phyloP scores from a whole-genome alignment of 176 grass and related monocot species.

The Carex parvula region DNA sequence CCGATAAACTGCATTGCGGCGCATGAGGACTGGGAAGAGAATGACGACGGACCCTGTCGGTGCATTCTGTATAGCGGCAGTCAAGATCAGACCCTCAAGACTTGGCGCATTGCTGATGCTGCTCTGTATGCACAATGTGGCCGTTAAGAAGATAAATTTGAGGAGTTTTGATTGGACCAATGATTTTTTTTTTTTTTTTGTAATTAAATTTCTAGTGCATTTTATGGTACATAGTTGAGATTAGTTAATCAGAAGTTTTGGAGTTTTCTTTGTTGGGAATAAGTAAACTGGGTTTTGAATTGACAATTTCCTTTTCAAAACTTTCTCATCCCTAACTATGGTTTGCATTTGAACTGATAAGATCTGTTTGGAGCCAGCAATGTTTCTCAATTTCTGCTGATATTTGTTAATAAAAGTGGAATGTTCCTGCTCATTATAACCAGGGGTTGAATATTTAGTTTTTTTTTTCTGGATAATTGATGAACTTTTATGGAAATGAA shows the following conservation, averaged over 20 bases:
- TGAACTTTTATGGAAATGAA: neutral
- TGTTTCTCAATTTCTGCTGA: neutral
- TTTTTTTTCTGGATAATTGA: neutral
- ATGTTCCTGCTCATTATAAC: neutral
- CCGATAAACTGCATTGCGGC: slow-evolving; percentile 56
- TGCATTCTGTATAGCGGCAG: slow-evolving; percentile 63
- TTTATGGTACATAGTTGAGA: neutral
- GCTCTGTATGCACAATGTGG: neutral
- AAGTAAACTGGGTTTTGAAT: neutral
- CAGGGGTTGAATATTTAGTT: neutral
- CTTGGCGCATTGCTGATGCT: slow-evolving; percentile 45
- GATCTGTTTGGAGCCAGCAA: too few relatives aligned
- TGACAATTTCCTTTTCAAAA: neutral
- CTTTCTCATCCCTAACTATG: neutral
- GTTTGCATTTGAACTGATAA: neutral
- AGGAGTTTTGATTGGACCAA: neutral
- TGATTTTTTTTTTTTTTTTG: neutral
- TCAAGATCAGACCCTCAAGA: slow-evolving; percentile 52
- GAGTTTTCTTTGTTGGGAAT: neutral
- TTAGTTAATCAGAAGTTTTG: neutral
- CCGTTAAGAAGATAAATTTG: neutral
- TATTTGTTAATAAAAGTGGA: neutral
- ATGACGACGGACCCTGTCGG: neutral
- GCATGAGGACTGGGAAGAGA: slow-evolving; percentile 31
- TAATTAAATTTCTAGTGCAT: neutral